Percentiles rank a stretch among this genome's conserved stretches.
These are phyloP conservation scores for Apophysomyces trapeziformis DNA, from an alignment of 371 early-diverging fungal genomes.

Conservation along the genomic window DNA sequence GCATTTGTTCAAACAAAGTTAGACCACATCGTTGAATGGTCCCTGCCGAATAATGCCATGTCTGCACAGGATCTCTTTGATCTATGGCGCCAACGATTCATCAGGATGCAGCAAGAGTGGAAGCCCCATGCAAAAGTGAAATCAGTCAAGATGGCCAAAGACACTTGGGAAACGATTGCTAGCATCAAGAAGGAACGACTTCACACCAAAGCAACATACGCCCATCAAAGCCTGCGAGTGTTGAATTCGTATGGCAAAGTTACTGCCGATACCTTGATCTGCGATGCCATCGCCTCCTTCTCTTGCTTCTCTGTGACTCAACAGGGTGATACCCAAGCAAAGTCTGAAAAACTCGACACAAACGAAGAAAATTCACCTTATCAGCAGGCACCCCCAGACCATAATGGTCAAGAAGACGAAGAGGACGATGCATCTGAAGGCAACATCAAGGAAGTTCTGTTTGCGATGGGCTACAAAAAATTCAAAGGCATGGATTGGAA, in stretches of 20 bases:
- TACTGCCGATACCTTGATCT: no score
- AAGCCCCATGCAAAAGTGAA: slow-evolving; percentile 4
- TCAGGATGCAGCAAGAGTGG: slow-evolving; percentile 3
- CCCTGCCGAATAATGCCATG: slow-evolving; percentile 1
- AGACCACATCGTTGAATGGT: neutral
- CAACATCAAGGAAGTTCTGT: slow-evolving; percentile 3
- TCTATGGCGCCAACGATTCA: slow-evolving; percentile 6
- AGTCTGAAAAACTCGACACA: no score
- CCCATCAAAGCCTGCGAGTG: no score
- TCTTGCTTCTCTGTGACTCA: no score
- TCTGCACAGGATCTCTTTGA: slow-evolving; percentile 4
- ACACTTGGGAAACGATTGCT: neutral
- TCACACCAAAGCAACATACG: no score
- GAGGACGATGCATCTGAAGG: neutral
- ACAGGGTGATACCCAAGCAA: no score
- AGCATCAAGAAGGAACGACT: no score
- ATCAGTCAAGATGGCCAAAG: neutral
- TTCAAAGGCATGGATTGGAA: neutral
- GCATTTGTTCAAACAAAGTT: slow-evolving; percentile 4
- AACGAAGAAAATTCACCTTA: no score
- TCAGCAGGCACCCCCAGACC: neutral
- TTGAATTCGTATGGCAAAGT: no score
- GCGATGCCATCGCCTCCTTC: no score
- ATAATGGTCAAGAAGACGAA: neutral
- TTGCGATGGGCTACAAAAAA: slow-evolving; percentile 7